Conservation (phyloP, 2,329 filamentous ascomycete species). For the Dothideomycetes sp. region DNA sequence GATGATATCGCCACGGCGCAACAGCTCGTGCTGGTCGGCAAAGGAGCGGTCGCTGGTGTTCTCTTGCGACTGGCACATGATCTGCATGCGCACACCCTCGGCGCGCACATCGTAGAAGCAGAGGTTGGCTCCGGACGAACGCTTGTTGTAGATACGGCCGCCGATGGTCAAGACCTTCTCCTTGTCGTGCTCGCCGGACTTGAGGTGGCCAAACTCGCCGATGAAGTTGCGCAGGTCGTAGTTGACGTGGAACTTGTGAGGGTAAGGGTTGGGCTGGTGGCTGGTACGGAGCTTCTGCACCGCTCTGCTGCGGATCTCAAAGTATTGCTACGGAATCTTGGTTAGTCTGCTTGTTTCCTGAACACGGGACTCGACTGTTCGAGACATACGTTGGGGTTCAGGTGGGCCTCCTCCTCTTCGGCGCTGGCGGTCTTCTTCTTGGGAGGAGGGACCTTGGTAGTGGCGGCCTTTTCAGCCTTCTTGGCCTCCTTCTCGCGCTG, state of each 20-base stretch:
- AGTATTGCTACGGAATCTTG: slow-evolving; percentile 65
- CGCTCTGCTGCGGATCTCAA: slow-evolving; percentile 82
- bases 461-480: slow-evolving; percentile 77
- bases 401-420: slow-evolving; percentile 60
- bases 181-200: slow-evolving; percentile 76
- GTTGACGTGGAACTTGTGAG: slow-evolving; percentile 85
- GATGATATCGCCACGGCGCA: slow-evolving; percentile 87
- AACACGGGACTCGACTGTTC: neutral
- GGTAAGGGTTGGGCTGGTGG: slow-evolving; percentile 75
- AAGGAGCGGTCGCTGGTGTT: slow-evolving; percentile 62
- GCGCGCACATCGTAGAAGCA: slow-evolving; percentile 82
- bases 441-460: slow-evolving; percentile 48
- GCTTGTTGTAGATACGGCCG: slow-evolving; percentile 82
- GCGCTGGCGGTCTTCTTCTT: slow-evolving; percentile 51
- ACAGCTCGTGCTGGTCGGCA: slow-evolving; percentile 77
- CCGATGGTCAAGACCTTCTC: slow-evolving; percentile 69
- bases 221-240: slow-evolving; percentile 75
- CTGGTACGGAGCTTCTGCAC: slow-evolving; percentile 68
- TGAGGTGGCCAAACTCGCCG: slow-evolving; percentile 67
- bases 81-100: slow-evolving; percentile 71
- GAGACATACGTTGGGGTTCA: slow-evolving; percentile 59
- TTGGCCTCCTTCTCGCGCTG: slow-evolving; percentile 74
- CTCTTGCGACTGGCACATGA: slow-evolving; percentile 84
- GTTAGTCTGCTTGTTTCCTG: slow-evolving; percentile 15
- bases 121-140: slow-evolving; percentile 71